phyloP scores from a whole-genome alignment of 371 early-diverging fungal genomes.

The Apophysomyces elegans region DNA sequence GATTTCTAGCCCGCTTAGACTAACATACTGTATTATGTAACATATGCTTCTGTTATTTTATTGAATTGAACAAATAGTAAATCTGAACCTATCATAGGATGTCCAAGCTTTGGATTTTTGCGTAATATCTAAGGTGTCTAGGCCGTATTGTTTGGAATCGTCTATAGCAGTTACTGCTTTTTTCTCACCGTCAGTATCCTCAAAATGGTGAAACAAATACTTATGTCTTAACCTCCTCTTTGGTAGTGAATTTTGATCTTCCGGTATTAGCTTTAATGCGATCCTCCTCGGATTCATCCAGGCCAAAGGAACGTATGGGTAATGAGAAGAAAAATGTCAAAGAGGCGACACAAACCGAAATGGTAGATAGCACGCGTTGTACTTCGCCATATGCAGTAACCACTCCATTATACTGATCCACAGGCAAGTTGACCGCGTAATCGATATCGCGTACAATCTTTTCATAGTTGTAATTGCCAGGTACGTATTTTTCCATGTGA shows the following conservation, averaged over 20 bases:
- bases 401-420: constrained; percentile 34
- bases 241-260: background rate
- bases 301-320: constrained; percentile 42
- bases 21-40: no score
- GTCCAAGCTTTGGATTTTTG: background rate
- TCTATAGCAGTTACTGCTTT: background rate
- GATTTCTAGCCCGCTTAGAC: no score
- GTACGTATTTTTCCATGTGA: constrained; percentile 33
- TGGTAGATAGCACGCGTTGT: constrained; percentile 34
- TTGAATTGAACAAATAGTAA: no score
- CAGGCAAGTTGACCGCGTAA: constrained; percentile 30
- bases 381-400: constrained; percentile 34
- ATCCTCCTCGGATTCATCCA: constrained; percentile 17
- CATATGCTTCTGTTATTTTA: no score
- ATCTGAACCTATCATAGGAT: no score
- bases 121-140: background rate
- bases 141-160: background rate
- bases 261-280: constrained; percentile 2
- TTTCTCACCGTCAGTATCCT: no score
- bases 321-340: constrained; percentile 32
- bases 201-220: no score
- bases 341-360: constrained; percentile 30
- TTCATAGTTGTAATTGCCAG: constrained; percentile 35
- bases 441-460: constrained; percentile 33
- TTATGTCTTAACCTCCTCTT: background rate